These are phyloP conservation scores for Gloeopeniophorella convolvens DNA, from an alignment of 768 basidiomycete genomes.

Conservation along the genomic window DNA sequence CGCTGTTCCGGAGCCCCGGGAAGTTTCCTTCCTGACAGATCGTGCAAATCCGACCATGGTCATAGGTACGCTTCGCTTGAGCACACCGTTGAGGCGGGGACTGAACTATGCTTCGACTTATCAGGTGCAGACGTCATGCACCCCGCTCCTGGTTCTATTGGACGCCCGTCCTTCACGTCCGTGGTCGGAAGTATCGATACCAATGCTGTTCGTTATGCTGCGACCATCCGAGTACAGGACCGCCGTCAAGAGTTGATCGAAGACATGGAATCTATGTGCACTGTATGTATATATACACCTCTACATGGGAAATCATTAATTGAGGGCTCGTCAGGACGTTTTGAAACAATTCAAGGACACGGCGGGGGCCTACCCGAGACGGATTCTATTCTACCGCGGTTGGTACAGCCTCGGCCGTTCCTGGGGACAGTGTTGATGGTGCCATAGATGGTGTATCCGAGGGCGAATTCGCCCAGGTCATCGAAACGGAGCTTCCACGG, in stretches of 20 bases:
- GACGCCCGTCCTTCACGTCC: conserved; percentile 72
- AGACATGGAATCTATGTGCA: conserved; percentile 58
- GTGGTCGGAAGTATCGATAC: conserved; percentile 75
- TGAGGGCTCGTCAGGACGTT: conserved; percentile 19
- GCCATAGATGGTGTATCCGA: conserved; percentile 46
- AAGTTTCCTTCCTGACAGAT: conserved; percentile 58
- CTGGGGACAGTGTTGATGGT: neutral
- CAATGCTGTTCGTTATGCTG: conserved; percentile 61
- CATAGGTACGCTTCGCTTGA: conserved; percentile 45
- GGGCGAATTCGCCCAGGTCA: conserved; percentile 41
- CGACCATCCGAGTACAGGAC: conserved; percentile 53
- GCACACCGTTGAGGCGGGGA: neutral
- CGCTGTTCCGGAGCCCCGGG: conserved; percentile 59
- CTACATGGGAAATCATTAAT: neutral
- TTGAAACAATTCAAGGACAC: conserved; percentile 57
- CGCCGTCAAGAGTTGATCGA: conserved; percentile 70
- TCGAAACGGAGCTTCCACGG: conserved; percentile 46
- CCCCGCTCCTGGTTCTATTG: conserved; percentile 61
- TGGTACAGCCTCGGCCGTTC: conserved; percentile 4
- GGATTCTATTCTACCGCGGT: conserved; percentile 74
- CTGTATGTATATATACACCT: conserved; percentile 30
- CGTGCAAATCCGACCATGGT: conserved; percentile 68
- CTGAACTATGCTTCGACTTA: neutral
- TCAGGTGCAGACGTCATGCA: conserved; percentile 77
- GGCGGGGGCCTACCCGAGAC: conserved; percentile 42